Evolutionary conservation across 2,329 filamentous ascomycete species (phyloP).

Genomic region (Fusarium heterosporum): DNA sequence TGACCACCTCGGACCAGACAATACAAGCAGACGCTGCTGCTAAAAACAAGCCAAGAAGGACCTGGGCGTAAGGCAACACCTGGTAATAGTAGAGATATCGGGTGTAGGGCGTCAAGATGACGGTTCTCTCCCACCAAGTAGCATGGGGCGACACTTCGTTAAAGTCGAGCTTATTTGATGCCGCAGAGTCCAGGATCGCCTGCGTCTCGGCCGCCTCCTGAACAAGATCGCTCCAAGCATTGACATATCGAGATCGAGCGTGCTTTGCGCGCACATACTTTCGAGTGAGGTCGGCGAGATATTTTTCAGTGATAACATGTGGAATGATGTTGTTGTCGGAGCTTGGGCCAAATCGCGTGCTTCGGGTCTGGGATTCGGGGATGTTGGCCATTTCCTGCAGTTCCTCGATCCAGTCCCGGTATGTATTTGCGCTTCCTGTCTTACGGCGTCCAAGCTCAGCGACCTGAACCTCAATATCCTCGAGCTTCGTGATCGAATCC

Average conservation of each 20-base stretch:
- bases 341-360: conserved; percentile 55
- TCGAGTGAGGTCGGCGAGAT: conserved; percentile 88
- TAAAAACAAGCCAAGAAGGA: conserved; percentile 74
- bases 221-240: conserved; percentile 87
- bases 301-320: conserved; percentile 90
- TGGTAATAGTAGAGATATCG: conserved; percentile 83
- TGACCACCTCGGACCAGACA: conserved; percentile 93
- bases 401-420: conserved; percentile 96
- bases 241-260: conserved; percentile 82
- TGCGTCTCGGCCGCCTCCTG: conserved; percentile 80
- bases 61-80: conserved; percentile 74
- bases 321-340: conserved; percentile 68
- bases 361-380: conserved; percentile 68
- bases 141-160: conserved; percentile 67
- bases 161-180: conserved; percentile 84
- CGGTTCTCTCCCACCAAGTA: conserved; percentile 65
- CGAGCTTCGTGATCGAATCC: conserved; percentile 82
- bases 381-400: conserved; percentile 80
- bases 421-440: conserved; percentile 78
- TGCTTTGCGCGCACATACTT: conserved; percentile 85
- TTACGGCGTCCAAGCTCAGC: conserved; percentile 83
- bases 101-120: conserved; percentile 80
- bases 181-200: conserved; percentile 83
- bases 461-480: conserved; percentile 85
- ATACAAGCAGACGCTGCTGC: conserved; percentile 82